These are phyloP conservation scores for Calophaca sinica DNA, from an alignment of 306 rosid genomes.

Conservation along the genomic window DNA sequence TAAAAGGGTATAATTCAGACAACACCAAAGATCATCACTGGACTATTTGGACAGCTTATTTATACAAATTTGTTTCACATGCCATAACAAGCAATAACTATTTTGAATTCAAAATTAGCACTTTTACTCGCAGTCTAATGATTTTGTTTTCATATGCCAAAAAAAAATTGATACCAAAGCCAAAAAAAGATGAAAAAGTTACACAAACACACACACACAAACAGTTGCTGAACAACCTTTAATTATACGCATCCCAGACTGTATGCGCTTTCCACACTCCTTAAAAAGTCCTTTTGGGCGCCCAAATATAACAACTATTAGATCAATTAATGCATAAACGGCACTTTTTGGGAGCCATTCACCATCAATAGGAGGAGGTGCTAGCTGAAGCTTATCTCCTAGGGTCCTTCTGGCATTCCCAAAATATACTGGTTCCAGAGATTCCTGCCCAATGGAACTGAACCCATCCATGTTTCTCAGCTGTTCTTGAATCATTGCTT, in stretches of 20 bases:
- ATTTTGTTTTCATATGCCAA: constrained; percentile 24
- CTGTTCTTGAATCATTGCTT: constrained; percentile 70
- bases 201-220: constrained; percentile 10
- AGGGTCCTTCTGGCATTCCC: constrained; percentile 73
- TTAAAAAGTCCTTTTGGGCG: constrained; percentile 97
- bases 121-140: constrained; percentile 27
- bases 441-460: constrained; percentile 60
- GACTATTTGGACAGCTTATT: constrained; percentile 34
- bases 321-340: constrained; percentile 88
- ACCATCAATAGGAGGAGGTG: constrained; percentile 92
- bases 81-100: constrained; percentile 30
- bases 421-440: constrained; percentile 82
- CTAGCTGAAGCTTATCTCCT: constrained; percentile 89
- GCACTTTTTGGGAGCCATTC: constrained; percentile 99
- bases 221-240: constrained; percentile 61
- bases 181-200: constrained; percentile 30
- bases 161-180: constrained; percentile 35
- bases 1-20: constrained; percentile 19
- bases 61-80: constrained; percentile 28
- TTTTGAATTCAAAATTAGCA: constrained; percentile 43
- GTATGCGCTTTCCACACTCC: constrained; percentile 90
- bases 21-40: constrained; percentile 17
- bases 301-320: constrained; percentile 78
- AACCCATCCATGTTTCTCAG: constrained; percentile 59
- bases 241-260: constrained; percentile 79